phyloP scores from a whole-genome alignment of 1,284 basidiomycete genomes.

The Apiotrichum mycotoxinovorans region DNA sequence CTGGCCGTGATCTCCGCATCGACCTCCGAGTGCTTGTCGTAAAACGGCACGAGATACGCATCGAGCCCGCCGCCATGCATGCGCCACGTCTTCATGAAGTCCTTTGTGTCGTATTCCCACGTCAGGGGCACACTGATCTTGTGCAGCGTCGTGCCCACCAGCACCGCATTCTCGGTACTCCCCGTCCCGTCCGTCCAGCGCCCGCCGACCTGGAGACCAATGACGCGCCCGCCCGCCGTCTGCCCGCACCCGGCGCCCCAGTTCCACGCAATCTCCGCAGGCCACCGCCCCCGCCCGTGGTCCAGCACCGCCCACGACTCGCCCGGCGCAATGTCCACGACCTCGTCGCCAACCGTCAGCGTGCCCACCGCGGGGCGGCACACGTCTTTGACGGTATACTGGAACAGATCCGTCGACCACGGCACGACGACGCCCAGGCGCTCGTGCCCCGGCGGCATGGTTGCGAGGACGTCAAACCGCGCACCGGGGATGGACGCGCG shows the following conservation, averaged over 20 bases:
- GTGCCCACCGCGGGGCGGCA: slow-evolving; percentile 10
- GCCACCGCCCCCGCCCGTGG: slow-evolving; percentile 18
- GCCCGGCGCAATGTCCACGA: neutral
- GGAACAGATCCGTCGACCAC: slow-evolving; percentile 15
- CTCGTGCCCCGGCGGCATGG: slow-evolving; percentile 9
- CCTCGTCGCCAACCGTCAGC: slow-evolving; percentile 1
- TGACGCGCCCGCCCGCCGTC: slow-evolving; percentile 1
- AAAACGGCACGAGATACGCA: slow-evolving; percentile 8
- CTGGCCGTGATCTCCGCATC: neutral
- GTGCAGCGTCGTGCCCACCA: slow-evolving; percentile 4
- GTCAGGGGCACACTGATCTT: slow-evolving; percentile 14
- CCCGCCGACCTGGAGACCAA: slow-evolving; percentile 17
- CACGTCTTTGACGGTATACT: slow-evolving; percentile 21
- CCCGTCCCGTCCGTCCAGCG: slow-evolving; percentile 19
- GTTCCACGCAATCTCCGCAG: slow-evolving; percentile 12
- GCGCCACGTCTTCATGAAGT: slow-evolving; percentile 12
- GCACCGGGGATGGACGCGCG: slow-evolving; percentile 7
- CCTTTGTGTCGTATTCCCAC: slow-evolving; percentile 11
- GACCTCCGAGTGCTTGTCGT: slow-evolving; percentile 9
- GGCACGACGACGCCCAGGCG: slow-evolving; percentile 18
- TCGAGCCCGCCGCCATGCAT: slow-evolving; percentile 13
- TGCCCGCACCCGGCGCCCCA: slow-evolving; percentile 13
- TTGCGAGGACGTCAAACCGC: slow-evolving; percentile 10
- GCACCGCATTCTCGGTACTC: slow-evolving; percentile 15
- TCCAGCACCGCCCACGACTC: slow-evolving; percentile 18